Evolutionary conservation across 768 basidiomycete species (phyloP).

Genomic region (Kwoniella botswanensis): DNA sequence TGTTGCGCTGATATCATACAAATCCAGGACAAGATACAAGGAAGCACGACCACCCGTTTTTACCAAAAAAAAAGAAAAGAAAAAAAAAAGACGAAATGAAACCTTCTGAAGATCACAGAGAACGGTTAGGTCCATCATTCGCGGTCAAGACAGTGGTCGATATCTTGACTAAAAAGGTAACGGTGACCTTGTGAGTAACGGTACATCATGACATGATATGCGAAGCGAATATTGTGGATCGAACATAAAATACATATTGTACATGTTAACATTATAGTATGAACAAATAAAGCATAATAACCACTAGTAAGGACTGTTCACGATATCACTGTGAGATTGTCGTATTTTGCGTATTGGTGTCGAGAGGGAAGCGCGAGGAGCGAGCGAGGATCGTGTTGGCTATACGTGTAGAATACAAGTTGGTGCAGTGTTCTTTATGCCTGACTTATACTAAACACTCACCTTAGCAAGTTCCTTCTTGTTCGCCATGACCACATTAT

Average conservation of each 20-base stretch:
- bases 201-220: too few species aligned
- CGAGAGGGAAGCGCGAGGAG: slow-evolving; percentile 39
- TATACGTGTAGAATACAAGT: slow-evolving; percentile 7
- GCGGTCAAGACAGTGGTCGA: too few species aligned
- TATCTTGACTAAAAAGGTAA: too few species aligned
- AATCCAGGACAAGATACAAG: too few species aligned
- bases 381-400: slow-evolving; percentile 45
- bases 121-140: too few species aligned
- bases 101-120: too few species aligned
- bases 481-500: slow-evolving; percentile 90
- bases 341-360: slow-evolving; percentile 43
- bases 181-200: too few species aligned
- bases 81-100: too few species aligned
- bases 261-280: not conserved
- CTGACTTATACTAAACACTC: slow-evolving; percentile 55
- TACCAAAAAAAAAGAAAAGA: too few species aligned
- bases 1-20: too few species aligned
- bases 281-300: not conserved
- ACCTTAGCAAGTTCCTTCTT: slow-evolving; percentile 90
- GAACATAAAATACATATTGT: not conserved
- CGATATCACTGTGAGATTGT: slow-evolving; percentile 46
- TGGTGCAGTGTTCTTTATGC: not conserved
- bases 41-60: too few species aligned
- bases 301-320: slow-evolving; percentile 46
- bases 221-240: too few species aligned